Evolutionary conservation across 2,329 filamentous ascomycete species (phyloP), one percentile per base, ranked within the genome.

Genomic region (Aspergillus unguis): DNA sequence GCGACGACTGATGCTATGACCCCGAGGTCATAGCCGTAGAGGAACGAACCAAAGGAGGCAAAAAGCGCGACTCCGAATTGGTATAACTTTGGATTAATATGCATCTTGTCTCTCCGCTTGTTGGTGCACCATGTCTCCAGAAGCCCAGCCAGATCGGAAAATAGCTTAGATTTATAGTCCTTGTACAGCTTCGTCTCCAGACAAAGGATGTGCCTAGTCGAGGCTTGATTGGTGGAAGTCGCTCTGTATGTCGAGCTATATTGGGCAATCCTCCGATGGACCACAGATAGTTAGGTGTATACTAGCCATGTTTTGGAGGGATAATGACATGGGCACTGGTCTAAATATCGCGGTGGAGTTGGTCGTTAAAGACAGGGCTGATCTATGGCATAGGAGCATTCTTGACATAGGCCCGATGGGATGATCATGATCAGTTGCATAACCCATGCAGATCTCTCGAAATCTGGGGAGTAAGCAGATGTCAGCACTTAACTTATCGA

Each of bases 21-120:
- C 31, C 49, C 49, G 6, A 52, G n/a, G n/a, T 52, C 49, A 26
- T 52, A 52, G 6, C 49, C 49, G 25, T 52, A 52, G 8, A 52
- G 49, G 29, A 52, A 52, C 0, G 49, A 52, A 10, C 49, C 49
- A 29, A 52, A 52, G 0, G 49, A 38, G 6, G 49, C 49, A 17
- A 52, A 52, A 1, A 52, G 43, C 1, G 49, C 49, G 29, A 52
- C 49, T 3, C 46, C 23, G 35, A 52, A 52, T 27, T 52, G 49
- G 43, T 52, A 52, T 4, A 42, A 23, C n/a, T 52, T 52, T 2
- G 49, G 49, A 7, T 52, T 52, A 17, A 17, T 17, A 17, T 17
- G 17, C 43, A 52, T 46, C 8, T 10, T 17, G 9, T 10, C 28
- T 23, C 25, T 31, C 2, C 9, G n/a, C 5, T 38, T 36, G 9